Evolutionary conservation across 106 monocot species (phyloP), one percentile per base, ranked within the genome.

Genomic region (Hemerocallis citrina): DNA sequence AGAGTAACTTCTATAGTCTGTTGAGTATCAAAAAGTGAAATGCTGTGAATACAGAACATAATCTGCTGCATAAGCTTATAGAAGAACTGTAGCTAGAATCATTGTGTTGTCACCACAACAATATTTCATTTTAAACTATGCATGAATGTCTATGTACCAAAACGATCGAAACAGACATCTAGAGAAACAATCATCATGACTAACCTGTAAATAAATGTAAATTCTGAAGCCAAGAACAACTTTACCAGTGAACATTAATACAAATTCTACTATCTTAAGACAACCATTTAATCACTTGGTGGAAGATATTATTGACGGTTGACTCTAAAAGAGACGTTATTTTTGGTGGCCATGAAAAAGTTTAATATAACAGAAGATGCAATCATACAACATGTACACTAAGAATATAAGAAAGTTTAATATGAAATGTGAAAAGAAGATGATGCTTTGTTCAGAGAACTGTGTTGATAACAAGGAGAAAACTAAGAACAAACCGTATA

Each of bases 1-100:
- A 65, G 79, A 10, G 62, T 90, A 96, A 63, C 87, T 96, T 67
- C 79, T 72, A 69, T 87, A 96, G 63, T 70, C 96, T 96, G 77
- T 48, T 29, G 45, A 11, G 45, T 51, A 47, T 1, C 1, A 47
- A 19, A 50, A n/a, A n/a, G n/a, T n/a, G n/a, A 25, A 21, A 10
- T 7, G 25, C 24, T 50, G 23, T 50, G 9, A 1, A 50, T 27
- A 50, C 23, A 7, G 7, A 10, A 27, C 4, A 27, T 25, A 50
- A 50, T 13, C 11, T 11, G 3, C 11, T 25, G 45, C 25, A 50
- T 50, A 0, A 12, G 25, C 13, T 24, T 7, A 50, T 50, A 16
- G 50, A 50, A 3, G 12, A 11, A 1, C 9, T 45, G 45, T 45
- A 45, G 25, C 27, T n/a, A 0, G 16, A 50, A 27, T 10, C 23